Evolutionary conservation across 2,329 filamentous ascomycete species (phyloP).

Genomic region (Exophiala bonariae): DNA sequence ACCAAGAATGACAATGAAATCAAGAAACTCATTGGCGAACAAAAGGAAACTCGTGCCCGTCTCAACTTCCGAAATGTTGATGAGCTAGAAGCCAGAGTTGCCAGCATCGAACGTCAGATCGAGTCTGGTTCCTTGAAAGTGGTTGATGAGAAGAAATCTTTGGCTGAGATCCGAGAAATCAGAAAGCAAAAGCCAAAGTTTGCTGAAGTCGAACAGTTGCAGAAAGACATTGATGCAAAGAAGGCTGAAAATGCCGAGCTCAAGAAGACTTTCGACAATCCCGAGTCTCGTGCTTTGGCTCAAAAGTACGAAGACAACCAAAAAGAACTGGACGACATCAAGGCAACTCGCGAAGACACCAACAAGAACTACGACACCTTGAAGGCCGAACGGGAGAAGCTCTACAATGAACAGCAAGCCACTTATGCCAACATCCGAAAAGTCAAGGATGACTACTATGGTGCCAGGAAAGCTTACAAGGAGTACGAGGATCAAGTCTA

Average conservation of each 20-base stretch:
- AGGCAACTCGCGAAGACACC: slow-evolving; percentile 85
- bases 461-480: slow-evolving; percentile 76
- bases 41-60: slow-evolving; percentile 80
- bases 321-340: slow-evolving; percentile 84
- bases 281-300: slow-evolving; percentile 82
- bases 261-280: slow-evolving; percentile 86
- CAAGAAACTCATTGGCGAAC: slow-evolving; percentile 79
- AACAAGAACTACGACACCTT: slow-evolving; percentile 85
- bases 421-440: slow-evolving; percentile 81
- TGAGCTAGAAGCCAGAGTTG: slow-evolving; percentile 82
- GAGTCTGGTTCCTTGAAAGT: slow-evolving; percentile 89
- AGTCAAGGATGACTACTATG: slow-evolving; percentile 86
- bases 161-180: slow-evolving; percentile 77
- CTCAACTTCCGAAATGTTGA: slow-evolving; percentile 83
- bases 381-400: slow-evolving; percentile 80
- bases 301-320: slow-evolving; percentile 84
- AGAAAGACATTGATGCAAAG: slow-evolving; percentile 86
- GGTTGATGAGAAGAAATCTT: slow-evolving; percentile 94
- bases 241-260: slow-evolving; percentile 86
- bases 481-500: slow-evolving; percentile 82
- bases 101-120: slow-evolving; percentile 77
- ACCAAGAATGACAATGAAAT: slow-evolving; percentile 88
- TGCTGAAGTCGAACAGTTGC: slow-evolving; percentile 74
- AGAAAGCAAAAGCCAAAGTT: slow-evolving; percentile 93
- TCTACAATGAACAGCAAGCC: slow-evolving; percentile 81